Evolutionary conservation across 257 asterid genomes (phyloP).

Genomic region (Rehmannia glutinosa): DNA sequence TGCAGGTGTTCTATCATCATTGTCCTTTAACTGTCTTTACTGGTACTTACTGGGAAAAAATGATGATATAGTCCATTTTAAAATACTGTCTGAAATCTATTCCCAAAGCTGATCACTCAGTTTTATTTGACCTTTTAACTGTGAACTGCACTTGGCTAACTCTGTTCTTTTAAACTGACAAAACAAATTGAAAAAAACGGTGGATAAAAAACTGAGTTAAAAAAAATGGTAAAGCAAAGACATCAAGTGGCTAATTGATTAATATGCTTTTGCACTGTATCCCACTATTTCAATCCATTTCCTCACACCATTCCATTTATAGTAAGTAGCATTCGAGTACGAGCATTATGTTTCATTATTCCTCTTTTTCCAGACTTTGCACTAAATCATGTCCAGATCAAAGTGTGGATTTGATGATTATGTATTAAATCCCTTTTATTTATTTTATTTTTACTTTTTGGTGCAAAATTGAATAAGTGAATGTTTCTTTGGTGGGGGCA

Average conservation of each 20-base stretch:
- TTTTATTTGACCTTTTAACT: background rate
- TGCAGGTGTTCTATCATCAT: background rate
- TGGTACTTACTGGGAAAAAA: background rate
- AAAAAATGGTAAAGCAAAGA: background rate
- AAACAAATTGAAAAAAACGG: background rate
- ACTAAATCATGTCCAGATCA: background rate
- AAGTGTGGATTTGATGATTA: too few relatives aligned
- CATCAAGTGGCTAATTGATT: background rate
- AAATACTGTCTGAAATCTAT: too few relatives aligned
- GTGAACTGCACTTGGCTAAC: background rate
- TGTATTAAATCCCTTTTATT: too few relatives aligned
- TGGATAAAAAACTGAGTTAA: background rate
- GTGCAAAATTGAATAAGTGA: too few relatives aligned
- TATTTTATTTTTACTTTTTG: too few relatives aligned
- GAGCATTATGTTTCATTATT: background rate
- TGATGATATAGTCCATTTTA: background rate
- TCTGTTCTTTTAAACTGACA: background rate
- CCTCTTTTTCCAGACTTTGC: too few relatives aligned
- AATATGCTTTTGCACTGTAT: background rate
- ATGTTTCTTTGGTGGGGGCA: too few relatives aligned
- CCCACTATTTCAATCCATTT: background rate
- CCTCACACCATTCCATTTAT: background rate
- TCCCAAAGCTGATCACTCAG: too few relatives aligned
- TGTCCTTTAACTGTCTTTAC: background rate
- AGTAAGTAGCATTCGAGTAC: background rate